These are phyloP conservation scores for Aureobasidium sp. DNA, from an alignment of 2,329 filamentous ascomycete species.

Conservation along the genomic window DNA sequence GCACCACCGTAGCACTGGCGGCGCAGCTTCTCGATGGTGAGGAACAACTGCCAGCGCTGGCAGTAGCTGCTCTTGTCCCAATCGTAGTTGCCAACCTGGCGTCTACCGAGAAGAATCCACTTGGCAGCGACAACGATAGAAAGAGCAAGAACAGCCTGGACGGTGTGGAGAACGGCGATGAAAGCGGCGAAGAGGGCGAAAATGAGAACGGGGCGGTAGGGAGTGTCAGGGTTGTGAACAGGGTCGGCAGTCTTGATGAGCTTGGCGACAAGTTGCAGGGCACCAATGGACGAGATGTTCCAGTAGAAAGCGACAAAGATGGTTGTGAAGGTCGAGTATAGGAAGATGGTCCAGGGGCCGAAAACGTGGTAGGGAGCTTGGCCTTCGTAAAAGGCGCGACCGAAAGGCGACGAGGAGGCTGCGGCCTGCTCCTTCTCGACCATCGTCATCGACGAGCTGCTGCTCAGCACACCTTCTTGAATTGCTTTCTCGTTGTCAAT, in stretches of 20 bases:
- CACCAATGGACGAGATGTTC: slow-evolving; percentile 44
- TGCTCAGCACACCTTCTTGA: slow-evolving; percentile 1
- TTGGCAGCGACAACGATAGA: slow-evolving; percentile 42
- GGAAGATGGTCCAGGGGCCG: slow-evolving; percentile 42
- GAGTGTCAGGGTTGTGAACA: slow-evolving; percentile 14
- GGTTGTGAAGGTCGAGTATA: slow-evolving; percentile 43
- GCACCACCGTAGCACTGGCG: slow-evolving; percentile 44
- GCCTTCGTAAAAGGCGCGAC: slow-evolving; percentile 49
- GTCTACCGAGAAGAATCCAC: slow-evolving; percentile 47
- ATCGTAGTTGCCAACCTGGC: slow-evolving; percentile 48
- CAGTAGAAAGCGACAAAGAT: slow-evolving; percentile 46
- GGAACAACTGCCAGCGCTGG: slow-evolving; percentile 52
- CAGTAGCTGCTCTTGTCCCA: slow-evolving; percentile 53
- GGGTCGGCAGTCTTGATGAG: slow-evolving; percentile 21
- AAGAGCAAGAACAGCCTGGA: slow-evolving; percentile 40
- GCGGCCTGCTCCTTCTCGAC: not conserved
- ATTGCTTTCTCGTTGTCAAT: not conserved
- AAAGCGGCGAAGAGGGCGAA: slow-evolving; percentile 36
- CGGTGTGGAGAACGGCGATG: slow-evolving; percentile 38
- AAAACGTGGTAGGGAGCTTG: slow-evolving; percentile 47
- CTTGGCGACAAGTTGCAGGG: slow-evolving; percentile 41
- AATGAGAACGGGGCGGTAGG: slow-evolving; percentile 31
- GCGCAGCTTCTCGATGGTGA: slow-evolving; percentile 46
- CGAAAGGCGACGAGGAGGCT: slow-evolving; percentile 41
- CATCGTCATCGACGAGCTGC: slow-evolving; percentile 13